phyloP scores from a whole-genome alignment of 2,329 filamentous ascomycete genomes.

The Monosporascus ibericus region DNA sequence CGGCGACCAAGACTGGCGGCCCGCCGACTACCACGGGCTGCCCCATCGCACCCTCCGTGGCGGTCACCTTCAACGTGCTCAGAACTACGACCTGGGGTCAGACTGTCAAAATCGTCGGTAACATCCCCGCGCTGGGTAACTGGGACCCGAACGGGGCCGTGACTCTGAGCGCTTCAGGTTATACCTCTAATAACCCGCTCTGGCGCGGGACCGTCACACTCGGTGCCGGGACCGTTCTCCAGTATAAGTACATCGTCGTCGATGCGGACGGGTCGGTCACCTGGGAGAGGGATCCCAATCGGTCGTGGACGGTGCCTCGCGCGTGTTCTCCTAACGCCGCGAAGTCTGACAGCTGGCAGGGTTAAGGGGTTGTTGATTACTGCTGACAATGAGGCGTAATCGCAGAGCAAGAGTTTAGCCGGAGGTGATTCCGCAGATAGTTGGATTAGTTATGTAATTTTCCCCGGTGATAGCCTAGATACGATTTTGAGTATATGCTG shows the following conservation, averaged over 20 bases:
- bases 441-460: too few relatives aligned
- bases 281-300: conserved; percentile 61
- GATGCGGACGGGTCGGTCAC: conserved; percentile 44
- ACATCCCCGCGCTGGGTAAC: conserved; percentile 49
- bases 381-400: background rate
- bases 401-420: too few relatives aligned
- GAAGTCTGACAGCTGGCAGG: conserved; percentile 29
- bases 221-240: conserved; percentile 46
- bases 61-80: conserved; percentile 57
- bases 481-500: too few relatives aligned
- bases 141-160: conserved; percentile 54
- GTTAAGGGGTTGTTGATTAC: background rate
- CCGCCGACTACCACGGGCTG: conserved; percentile 27
- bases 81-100: conserved; percentile 55
- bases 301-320: conserved; percentile 29
- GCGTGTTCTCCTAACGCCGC: conserved; percentile 24
- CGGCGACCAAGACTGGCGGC: conserved; percentile 18
- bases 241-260: conserved; percentile 66
- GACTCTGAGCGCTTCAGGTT: conserved; percentile 50
- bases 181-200: conserved; percentile 52
- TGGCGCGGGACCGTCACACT: conserved; percentile 56
- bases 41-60: conserved; percentile 37
- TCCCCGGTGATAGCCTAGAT: too few relatives aligned
- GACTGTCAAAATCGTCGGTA: conserved; percentile 60
- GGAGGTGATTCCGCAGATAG: background rate